A percentile compares a stretch with the other conserved stretches of the same genome.
Evolutionary conservation across 371 early-diverging fungal species (phyloP).

Genomic region (Coemansia sp.): DNA sequence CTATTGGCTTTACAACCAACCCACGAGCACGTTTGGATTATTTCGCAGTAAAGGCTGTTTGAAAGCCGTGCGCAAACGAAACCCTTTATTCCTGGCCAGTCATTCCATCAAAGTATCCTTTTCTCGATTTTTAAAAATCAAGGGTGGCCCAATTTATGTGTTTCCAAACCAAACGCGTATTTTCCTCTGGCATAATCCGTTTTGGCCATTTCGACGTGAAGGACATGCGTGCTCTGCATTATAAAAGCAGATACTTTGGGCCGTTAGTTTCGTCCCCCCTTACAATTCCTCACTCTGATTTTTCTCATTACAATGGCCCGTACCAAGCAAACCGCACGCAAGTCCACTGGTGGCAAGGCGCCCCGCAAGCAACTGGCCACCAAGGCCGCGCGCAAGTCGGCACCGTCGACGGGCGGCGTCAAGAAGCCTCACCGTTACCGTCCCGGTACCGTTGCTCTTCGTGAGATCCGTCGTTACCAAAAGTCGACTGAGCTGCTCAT

Average conservation of each 20-base stretch:
- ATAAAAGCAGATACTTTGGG: neutral
- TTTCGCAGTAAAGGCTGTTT: neutral
- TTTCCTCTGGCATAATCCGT: neutral
- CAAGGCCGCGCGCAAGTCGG: slow-evolving; percentile 93
- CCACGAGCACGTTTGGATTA: neutral
- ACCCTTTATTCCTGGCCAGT: slow-evolving; percentile 12
- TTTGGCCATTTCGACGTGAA: neutral
- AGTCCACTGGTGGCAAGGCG: slow-evolving; percentile 95
- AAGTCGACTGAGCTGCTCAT: slow-evolving; percentile 97
- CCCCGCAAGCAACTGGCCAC: slow-evolving; percentile 98
- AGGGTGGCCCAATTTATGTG: neutral
- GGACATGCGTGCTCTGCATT: neutral
- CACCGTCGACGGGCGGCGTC: slow-evolving; percentile 52
- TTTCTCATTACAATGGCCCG: neutral
- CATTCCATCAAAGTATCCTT: slow-evolving; percentile 6
- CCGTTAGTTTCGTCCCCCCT: neutral
- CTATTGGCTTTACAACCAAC: neutral
- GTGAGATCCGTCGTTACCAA: slow-evolving; percentile 98
- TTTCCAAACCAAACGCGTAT: neutral
- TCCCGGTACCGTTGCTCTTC: slow-evolving; percentile 89
- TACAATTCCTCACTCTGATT: too few species aligned
- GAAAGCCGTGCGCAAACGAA: neutral
- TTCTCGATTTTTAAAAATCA: slow-evolving; percentile 12
- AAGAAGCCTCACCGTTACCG: slow-evolving; percentile 88
- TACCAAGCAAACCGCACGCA: slow-evolving; percentile 14